Percentiles rank a stretch among this genome's conserved stretches.
phyloP scores from a whole-genome alignment of 805 yeast species.

The Kodamaea nitidulidarum region DNA sequence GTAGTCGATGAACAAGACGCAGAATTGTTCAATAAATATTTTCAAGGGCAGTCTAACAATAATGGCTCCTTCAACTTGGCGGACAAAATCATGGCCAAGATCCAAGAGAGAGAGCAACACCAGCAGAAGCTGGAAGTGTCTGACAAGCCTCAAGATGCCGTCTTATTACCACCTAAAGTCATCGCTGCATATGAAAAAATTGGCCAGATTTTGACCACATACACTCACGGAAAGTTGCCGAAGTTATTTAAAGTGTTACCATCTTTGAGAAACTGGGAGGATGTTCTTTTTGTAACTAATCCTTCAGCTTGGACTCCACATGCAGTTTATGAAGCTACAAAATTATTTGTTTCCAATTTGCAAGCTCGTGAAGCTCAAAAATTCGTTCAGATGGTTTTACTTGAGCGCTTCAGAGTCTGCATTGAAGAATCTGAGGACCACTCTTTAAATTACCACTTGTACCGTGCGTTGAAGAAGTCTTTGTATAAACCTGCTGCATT shows the following conservation, averaged over 20 bases:
- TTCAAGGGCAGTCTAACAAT: slow-evolving; percentile 37
- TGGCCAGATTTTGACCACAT: slow-evolving; percentile 79
- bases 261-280: slow-evolving; percentile 91
- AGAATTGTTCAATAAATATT: slow-evolving; percentile 75
- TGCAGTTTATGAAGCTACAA: slow-evolving; percentile 91
- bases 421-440: slow-evolving; percentile 74
- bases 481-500: slow-evolving; percentile 96
- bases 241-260: slow-evolving; percentile 94
- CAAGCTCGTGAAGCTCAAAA: slow-evolving; percentile 84
- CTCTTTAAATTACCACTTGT: slow-evolving; percentile 84
- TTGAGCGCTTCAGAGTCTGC: slow-evolving; percentile 67
- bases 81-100: slow-evolving; percentile 88
- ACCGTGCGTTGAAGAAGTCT: slow-evolving; percentile 87
- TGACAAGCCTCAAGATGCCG: slow-evolving; percentile 49
- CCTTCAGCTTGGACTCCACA: slow-evolving; percentile 95
- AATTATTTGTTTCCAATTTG: slow-evolving; percentile 86
- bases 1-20: slow-evolving; percentile 79
- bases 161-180: slow-evolving; percentile 90
- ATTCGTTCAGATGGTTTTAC: slow-evolving; percentile 63
- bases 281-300: slow-evolving; percentile 84
- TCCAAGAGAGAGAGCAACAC: slow-evolving; percentile 62
- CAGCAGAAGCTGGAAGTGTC: slow-evolving; percentile 7
- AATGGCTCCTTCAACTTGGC: slow-evolving; percentile 65
- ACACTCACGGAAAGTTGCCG: slow-evolving; percentile 96
- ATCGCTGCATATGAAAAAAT: slow-evolving; percentile 91